phyloP scores from a whole-genome alignment of 2,329 filamentous ascomycete species.

The Diaporthe longicolla region DNA sequence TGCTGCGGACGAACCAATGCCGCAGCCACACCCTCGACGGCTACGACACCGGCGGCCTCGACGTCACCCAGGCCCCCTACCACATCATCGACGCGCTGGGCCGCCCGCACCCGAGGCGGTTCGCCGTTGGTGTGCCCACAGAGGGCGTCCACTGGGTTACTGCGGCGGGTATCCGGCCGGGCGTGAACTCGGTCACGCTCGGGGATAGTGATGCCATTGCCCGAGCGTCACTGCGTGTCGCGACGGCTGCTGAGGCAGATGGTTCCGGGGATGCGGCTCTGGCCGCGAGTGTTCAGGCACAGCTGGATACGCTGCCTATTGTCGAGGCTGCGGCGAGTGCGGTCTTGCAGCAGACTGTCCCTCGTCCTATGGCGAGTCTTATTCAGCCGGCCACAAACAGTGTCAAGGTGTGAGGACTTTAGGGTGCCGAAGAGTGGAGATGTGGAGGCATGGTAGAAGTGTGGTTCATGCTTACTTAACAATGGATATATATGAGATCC shows the following conservation, averaged over 20 bases:
- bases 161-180: neutral
- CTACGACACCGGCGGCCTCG: constrained; percentile 27
- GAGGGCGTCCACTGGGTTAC: constrained; percentile 34
- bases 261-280: neutral
- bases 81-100: constrained; percentile 20
- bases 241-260: neutral
- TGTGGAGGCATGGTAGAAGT: neutral
- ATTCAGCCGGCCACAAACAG: neutral
- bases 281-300: neutral
- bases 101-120: constrained; percentile 8
- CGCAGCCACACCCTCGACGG: constrained; percentile 8
- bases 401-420: neutral
- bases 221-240: constrained; percentile 3
- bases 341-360: constrained; percentile 1
- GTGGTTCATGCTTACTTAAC: neutral
- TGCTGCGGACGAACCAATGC: constrained; percentile 16
- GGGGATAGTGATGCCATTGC: constrained; percentile 15
- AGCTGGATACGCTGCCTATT: neutral
- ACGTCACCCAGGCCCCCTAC: constrained; percentile 21
- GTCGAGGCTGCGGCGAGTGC: neutral
- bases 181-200: constrained; percentile 28
- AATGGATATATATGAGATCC: no score
- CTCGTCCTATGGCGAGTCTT: constrained; percentile 6
- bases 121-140: constrained; percentile 25
- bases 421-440: neutral